Evolutionary conservation across 768 basidiomycete species (phyloP).

Genomic region (Serendipita sp.): DNA sequence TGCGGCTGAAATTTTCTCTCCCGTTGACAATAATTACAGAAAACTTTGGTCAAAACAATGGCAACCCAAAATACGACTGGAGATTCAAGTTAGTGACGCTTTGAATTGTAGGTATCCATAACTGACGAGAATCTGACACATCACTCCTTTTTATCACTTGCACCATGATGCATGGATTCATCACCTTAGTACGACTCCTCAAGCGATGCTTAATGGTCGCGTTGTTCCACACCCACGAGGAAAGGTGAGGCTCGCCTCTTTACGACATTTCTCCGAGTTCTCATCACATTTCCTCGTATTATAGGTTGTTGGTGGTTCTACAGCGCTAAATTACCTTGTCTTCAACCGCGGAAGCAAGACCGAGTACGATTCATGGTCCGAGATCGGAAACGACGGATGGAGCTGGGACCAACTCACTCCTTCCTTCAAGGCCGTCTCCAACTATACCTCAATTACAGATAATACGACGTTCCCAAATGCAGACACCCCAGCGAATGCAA

Average conservation of each 20-base stretch:
- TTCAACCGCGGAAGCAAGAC: slow-evolving; percentile 12
- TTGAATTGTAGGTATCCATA: background rate
- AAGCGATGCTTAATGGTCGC: slow-evolving; percentile 6
- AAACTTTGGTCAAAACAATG: slow-evolving; percentile 9
- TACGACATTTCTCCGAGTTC: too few relatives aligned
- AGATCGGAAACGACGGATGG: slow-evolving; percentile 9
- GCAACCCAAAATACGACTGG: slow-evolving; percentile 14
- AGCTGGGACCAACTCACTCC: slow-evolving; percentile 7
- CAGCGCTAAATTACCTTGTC: slow-evolving; percentile 14
- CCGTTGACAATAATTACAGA: slow-evolving; percentile 2
- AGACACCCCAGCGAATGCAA: background rate
- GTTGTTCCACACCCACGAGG: slow-evolving; percentile 13
- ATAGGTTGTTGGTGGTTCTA: slow-evolving; percentile 13
- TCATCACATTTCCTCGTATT: too few relatives aligned
- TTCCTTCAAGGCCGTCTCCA: background rate
- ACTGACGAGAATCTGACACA: background rate
- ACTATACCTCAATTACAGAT: background rate
- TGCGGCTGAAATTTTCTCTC: background rate
- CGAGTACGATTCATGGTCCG: slow-evolving; percentile 14
- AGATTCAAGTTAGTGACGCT: slow-evolving; percentile 8
- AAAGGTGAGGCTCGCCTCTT: background rate
- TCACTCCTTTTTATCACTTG: background rate
- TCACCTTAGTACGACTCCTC: background rate
- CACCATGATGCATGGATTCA: too few relatives aligned
- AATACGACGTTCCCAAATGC: background rate